These are phyloP conservation scores for Exophiala lecanii-corni DNA, from an alignment of 2,329 filamentous ascomycete genomes.

Conservation along the genomic window DNA sequence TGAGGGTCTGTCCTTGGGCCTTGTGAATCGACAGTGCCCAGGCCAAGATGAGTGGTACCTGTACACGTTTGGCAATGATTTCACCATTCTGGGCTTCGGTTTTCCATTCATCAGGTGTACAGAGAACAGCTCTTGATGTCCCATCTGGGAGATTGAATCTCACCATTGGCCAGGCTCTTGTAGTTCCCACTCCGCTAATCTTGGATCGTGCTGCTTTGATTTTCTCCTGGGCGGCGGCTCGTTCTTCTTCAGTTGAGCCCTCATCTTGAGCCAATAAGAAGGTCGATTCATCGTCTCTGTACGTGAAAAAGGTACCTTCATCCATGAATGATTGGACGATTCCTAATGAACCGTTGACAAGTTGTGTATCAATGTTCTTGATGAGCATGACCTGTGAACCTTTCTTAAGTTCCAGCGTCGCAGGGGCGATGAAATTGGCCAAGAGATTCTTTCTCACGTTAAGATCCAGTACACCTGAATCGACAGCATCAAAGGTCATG, in stretches of 20 bases:
- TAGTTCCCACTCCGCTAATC: constrained; percentile 44
- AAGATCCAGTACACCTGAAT: constrained; percentile 67
- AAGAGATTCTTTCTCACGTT: constrained; percentile 71
- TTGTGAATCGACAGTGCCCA: constrained; percentile 99
- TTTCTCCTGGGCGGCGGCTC: constrained; percentile 47
- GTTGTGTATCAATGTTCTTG: constrained; percentile 90
- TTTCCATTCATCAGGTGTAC: constrained; percentile 88
- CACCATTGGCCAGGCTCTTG: constrained; percentile 72
- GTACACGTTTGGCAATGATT: constrained; percentile 78
- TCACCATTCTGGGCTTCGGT: constrained; percentile 94
- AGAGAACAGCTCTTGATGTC: constrained; percentile 69
- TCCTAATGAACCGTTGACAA: constrained; percentile 92
- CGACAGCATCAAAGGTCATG: constrained; percentile 66
- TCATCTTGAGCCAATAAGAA: constrained; percentile 42
- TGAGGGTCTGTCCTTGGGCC: constrained; percentile 89
- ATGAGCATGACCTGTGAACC: constrained; percentile 99
- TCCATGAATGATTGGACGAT: constrained; percentile 79
- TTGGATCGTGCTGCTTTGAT: constrained; percentile 49
- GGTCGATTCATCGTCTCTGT: constrained; percentile 54
- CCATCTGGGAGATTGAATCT: constrained; percentile 78
- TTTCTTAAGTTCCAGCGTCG: constrained; percentile 73
- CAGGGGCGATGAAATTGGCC: constrained; percentile 88
- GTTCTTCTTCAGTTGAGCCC: constrained; percentile 42
- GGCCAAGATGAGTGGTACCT: constrained; percentile 83
- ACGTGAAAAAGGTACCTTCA: constrained; percentile 57